Evolutionary conservation across 345 rosid genomes (phyloP), one percentile per base, ranked within the genome.

Genomic region (Mangifera indica): DNA sequence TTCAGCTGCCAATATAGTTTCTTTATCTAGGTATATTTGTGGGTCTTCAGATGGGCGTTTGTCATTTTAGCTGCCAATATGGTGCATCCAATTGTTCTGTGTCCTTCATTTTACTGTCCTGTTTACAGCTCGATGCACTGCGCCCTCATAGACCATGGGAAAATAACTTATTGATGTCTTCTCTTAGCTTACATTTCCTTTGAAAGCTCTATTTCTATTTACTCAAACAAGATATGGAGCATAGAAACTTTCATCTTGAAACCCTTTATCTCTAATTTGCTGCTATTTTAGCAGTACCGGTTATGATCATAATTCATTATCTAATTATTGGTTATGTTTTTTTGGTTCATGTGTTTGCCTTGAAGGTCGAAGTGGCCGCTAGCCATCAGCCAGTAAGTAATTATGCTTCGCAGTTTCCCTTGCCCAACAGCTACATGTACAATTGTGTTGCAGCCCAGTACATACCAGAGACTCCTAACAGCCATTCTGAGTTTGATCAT

Each of bases 401-500:
- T 8, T 59, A 3, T 59, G 29, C 14, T 59, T 26, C 20, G 18
- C 48, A 34, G 44, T 60, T 60, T 45, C 44, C 65, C 22, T 8
- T 60, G 48, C 22, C 3, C 2, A 60, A 60, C 21, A 65, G 20
- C 69, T 46, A 14, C 55, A 46, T 15, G 8, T 37, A 48, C 48
- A 9, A 60, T 21, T 8, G 44, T 62, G 24, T 21, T 76, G 53
- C 49, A 52, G 81, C 87, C 88, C 88, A 87, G 20, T 66, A 75
- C 25, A 71, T 73, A 58, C 84, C 89, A 13, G 88, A 82, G 68
- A 72, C 81, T 54, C 76, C 46, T n/a, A 78, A 75, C 62, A 81
- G 77, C 73, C 72, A 79, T 46, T 67, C 86, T 2, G 89, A 87
- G 72, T 84, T 87, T 9, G 82, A 77, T 56, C 17, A 74, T 64